Evolutionary conservation across 305 asterid species (phyloP).

Genomic region (Rubia tinctorum): DNA sequence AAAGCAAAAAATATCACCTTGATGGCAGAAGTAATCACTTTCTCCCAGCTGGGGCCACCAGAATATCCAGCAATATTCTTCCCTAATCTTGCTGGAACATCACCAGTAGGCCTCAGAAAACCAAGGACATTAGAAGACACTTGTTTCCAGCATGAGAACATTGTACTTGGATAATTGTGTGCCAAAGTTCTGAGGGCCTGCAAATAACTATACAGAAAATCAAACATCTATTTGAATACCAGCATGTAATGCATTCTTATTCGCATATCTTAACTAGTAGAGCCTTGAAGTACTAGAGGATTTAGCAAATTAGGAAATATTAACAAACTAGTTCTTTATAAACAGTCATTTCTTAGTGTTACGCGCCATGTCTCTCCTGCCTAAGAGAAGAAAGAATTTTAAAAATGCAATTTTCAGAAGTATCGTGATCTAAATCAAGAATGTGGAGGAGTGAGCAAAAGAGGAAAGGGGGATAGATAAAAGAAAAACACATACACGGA

Average conservation of each 20-base stretch:
- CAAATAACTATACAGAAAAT: conserved; percentile 28
- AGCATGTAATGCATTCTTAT: not conserved
- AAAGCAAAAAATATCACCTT: conserved; percentile 47
- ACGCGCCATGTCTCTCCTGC: not conserved
- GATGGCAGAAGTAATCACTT: conserved; percentile 69
- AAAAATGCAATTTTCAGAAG: not conserved
- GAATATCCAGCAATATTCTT: conserved; percentile 48
- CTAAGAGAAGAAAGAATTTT: not conserved
- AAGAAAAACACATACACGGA: not conserved
- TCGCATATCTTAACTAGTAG: not conserved
- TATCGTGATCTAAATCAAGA: too few species aligned
- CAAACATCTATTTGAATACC: conserved; percentile 1
- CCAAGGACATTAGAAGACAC: conserved; percentile 49
- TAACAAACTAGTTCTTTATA: not conserved
- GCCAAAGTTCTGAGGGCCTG: conserved; percentile 93
- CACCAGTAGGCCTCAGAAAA: conserved; percentile 47
- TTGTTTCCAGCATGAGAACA: conserved; percentile 70
- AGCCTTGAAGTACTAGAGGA: not conserved
- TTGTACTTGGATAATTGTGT: conserved; percentile 84
- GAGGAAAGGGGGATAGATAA: too few species aligned
- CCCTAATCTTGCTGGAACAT: conserved; percentile 47
- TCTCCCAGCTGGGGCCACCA: conserved; percentile 59
- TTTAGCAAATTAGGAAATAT: not conserved
- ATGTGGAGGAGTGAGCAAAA: too few species aligned
- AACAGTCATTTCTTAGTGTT: not conserved